Base-by-base conservation (phyloP, 768 basidiomycete species). In the Suillus bovinus region DNA sequence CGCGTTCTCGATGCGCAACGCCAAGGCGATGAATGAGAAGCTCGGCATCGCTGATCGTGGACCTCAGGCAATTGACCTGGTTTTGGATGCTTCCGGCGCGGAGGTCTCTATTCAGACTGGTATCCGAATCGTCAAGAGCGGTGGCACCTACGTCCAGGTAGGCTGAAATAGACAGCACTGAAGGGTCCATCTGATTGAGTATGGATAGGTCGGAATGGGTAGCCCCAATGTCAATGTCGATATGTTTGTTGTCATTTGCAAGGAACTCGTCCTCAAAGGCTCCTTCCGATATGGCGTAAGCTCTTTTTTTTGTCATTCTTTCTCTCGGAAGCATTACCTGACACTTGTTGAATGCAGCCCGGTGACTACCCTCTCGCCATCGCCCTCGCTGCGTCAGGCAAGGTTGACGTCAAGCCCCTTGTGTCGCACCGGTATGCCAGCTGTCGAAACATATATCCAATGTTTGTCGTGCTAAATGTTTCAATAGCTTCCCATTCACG, bases 61-160 rank as follows among this genome's bases (percentile, higher is more conserved):
- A 17, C 73, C 77, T 24, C 81, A 82, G 9, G 82, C 85, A 4
- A 86, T 97, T 65, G 94, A 97, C 76, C 79, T 97, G 36, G 89
- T 96, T 62, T 79, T 97, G 52, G 96, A 99, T 70, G 94, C 94
- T 14, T 94, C 91, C 61, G 95, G 96, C 33, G 95, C 96, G 4
- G 94, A 96, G 74, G 88, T 88, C 7, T 96, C 93, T 57, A 91
- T 97, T 63, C 93, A 94, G 74, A 95, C 92, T 49, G 93, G 85
- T 14, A 77, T 94, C 65, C 84, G 85, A 70, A 77, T 96, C 56
- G 89, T 85, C 62, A 89, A 87, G 77, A 77, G 82, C 39, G 93
- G 93, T 60, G 93, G 93, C 54, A 88, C 84, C 4, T 84, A 85
- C 69, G 85, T 91, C 17, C 88, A 91, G 77, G 88, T 84, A 64